Base-by-base conservation (phyloP, 768 basidiomycete genomes). In the Russula abietina region DNA sequence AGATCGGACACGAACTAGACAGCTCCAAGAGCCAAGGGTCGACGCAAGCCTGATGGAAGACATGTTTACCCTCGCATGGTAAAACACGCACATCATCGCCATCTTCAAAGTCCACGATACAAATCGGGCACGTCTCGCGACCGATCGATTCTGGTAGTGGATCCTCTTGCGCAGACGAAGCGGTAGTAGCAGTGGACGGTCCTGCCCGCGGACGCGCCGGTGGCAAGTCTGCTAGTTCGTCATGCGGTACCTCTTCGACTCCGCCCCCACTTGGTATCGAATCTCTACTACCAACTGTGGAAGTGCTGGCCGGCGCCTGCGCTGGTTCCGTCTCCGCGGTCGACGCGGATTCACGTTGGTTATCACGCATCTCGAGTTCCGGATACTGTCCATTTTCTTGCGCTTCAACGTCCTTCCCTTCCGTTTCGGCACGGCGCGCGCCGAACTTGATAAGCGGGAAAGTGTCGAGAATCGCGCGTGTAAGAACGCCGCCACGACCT, bases 401-500 rank as follows among this genome's bases (percentile, higher is more conserved):
- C 0, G 55, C 62, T 32, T 61, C 59, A n/a, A 56, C 17, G 45
- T 49, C 59, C 14, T 67, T 63, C 26, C 32, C 59, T 16, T 50
- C 62, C 4, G 36, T 28, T 17, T 62, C 60, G 41, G 59, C 41
- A 28, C 65, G 38, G 22, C 57, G 55, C 30, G 67, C 61, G 7
- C 85, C 84, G 69, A 94, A 98, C 72, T 93, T 93, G 75, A 96
- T 87, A 65, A 97, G 76, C 4, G 95, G 94, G 76, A 98, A 98
- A 3, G 94, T 97, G 68, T 98, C 95, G 59, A 98, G 78, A 61
- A 98, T 94, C 22, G 96, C 96, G 22, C 91, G 85, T 1, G 91
- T 89, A 55, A 98, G 79, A 11, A 66, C 59, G 22, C 45, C 55
- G 11, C 61, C 61, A 41, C 61, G 67, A 16, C 67, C 65, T 12